Evolutionary conservation across 441 rosid species (phyloP).

Genomic region (Croton laevigatus): DNA sequence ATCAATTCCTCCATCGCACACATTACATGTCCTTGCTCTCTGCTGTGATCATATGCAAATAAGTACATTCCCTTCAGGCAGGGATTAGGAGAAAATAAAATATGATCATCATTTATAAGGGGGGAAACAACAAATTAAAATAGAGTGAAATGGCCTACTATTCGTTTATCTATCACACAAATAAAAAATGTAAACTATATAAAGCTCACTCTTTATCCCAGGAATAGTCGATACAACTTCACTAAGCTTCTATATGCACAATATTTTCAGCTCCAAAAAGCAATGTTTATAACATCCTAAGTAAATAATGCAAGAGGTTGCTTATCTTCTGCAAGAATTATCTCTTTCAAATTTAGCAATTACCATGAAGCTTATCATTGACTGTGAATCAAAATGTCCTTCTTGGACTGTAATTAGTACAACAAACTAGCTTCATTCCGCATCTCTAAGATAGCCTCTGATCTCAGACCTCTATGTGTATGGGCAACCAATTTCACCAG

Average conservation of each 20-base stretch:
- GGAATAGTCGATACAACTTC: background rate
- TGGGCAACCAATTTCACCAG: background rate
- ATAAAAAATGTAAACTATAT: background rate
- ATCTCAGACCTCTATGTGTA: background rate
- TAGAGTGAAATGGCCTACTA: background rate
- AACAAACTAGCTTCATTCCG: background rate
- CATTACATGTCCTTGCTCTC: constrained; percentile 85
- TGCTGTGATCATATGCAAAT: constrained; percentile 48
- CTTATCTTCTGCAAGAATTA: background rate
- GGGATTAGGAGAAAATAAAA: constrained; percentile 17
- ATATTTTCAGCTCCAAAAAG: background rate
- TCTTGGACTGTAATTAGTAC: background rate
- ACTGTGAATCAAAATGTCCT: background rate
- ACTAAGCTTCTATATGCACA: background rate
- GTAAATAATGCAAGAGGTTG: background rate
- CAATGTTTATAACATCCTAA: background rate
- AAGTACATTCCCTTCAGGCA: constrained; percentile 30
- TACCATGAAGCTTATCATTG: background rate
- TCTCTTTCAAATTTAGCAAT: background rate
- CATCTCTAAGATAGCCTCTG: background rate
- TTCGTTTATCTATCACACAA: background rate
- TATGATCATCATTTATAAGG: constrained; percentile 23
- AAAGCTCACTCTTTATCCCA: background rate
- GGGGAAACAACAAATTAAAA: constrained; percentile 7
- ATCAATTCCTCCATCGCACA: constrained; percentile 84